phyloP scores from a whole-genome alignment of 2,329 filamentous ascomycete species.

The Paramyrothecium sp. region DNA sequence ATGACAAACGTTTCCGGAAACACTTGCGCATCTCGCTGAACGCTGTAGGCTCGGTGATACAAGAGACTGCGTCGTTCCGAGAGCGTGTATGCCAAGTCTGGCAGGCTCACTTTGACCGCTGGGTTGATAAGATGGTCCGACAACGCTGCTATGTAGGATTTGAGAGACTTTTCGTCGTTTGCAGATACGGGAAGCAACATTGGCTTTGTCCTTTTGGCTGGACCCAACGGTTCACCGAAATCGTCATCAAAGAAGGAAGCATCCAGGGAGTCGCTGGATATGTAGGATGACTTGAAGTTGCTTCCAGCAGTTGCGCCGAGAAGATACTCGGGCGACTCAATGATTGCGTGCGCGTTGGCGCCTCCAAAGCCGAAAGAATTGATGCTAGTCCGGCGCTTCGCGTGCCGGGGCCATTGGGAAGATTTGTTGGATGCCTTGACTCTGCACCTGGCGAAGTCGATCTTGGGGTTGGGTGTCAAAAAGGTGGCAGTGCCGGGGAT shows the following conservation, averaged over 20 bases:
- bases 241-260: constrained; percentile 1
- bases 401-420: constrained; percentile 27
- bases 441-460: constrained; percentile 26
- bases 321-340: constrained; percentile 18
- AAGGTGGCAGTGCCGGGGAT: constrained; percentile 33
- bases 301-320: background rate
- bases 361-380: constrained; percentile 44
- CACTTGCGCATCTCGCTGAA: background rate
- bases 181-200: constrained; percentile 12
- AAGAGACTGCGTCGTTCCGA: constrained; percentile 16
- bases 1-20: constrained; percentile 3
- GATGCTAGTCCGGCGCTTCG: constrained; percentile 23
- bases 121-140: constrained; percentile 22
- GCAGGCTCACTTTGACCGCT: constrained; percentile 13
- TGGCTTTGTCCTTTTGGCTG: background rate
- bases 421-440: constrained; percentile 27
- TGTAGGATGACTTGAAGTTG: background rate
- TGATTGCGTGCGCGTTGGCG: constrained; percentile 38
- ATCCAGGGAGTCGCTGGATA: background rate
- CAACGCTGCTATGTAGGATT: constrained; percentile 7
- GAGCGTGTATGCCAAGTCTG: constrained; percentile 26
- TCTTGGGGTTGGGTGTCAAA: constrained; percentile 31
- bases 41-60: constrained; percentile 17
- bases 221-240: background rate
- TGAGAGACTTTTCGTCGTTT: constrained; percentile 11